A percentile compares a stretch with the other conserved stretches of the same genome.
These are phyloP conservation scores for Aspergillus heteromorphus DNA, from an alignment of 495 filamentous ascomycete genomes.

Conservation along the genomic window DNA sequence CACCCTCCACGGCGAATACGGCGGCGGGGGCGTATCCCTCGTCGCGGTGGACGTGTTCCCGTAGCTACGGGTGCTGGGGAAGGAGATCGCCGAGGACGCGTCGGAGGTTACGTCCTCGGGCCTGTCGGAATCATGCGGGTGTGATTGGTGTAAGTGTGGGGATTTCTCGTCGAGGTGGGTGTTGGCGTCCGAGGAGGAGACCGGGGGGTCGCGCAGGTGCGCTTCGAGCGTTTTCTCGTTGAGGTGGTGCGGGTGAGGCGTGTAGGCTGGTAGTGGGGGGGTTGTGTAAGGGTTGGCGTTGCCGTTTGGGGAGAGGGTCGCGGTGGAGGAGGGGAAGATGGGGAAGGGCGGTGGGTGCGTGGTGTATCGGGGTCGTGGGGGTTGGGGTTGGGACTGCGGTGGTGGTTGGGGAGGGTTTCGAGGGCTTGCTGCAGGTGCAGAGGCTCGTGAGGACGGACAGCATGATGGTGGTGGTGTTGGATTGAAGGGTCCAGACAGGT, in stretches of 20 bases:
- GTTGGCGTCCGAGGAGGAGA: conserved; percentile 22
- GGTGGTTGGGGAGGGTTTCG: background rate
- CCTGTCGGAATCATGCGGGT: conserved; percentile 1
- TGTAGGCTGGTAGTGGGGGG: conserved; percentile 38
- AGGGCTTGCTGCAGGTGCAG: background rate
- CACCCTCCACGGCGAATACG: conserved; percentile 30
- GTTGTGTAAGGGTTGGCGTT: background rate
- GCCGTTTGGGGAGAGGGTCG: background rate
- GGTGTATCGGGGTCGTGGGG: no score
- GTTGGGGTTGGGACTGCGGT: background rate
- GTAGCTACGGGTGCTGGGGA: conserved; percentile 43
- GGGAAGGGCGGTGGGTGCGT: background rate
- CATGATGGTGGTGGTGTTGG: no score
- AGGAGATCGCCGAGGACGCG: conserved; percentile 38
- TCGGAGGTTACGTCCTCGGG: conserved; percentile 29
- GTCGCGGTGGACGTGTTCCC: conserved; percentile 46
- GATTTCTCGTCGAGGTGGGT: conserved; percentile 29
- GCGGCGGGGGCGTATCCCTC: conserved; percentile 41
- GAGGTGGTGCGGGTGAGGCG: conserved; percentile 34
- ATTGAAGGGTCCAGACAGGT: background rate
- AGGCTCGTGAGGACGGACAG: background rate
- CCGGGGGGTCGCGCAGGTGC: conserved; percentile 32
- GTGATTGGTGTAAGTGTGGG: conserved; percentile 16
- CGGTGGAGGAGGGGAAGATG: background rate
- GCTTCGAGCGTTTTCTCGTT: conserved; percentile 41